Evolutionary conservation across 2,329 filamentous ascomycete genomes (phyloP).

Genomic region (Apiospora pterosperma): DNA sequence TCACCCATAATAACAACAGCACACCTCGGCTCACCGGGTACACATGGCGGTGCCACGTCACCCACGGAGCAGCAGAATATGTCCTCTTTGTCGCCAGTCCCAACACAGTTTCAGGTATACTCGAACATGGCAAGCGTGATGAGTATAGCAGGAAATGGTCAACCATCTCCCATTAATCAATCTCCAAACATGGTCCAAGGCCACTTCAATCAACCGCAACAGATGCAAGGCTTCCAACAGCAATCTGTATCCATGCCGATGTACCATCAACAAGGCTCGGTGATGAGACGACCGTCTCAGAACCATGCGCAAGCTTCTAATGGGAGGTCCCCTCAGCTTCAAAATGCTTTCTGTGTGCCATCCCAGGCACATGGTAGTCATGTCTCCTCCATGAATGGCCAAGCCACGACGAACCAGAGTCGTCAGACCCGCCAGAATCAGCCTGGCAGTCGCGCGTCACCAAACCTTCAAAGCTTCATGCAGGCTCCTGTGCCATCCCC

Average conservation of each 20-base stretch:
- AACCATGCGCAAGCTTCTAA: not conserved
- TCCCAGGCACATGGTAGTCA: not conserved
- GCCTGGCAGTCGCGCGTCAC: not conserved
- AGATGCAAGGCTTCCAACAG: not conserved
- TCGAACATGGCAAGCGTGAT: not conserved
- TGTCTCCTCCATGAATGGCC: not conserved
- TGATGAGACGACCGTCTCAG: conserved; percentile 6
- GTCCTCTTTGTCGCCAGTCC: not conserved
- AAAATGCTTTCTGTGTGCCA: not conserved
- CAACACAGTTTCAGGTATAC: not conserved
- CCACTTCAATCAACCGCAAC: not conserved
- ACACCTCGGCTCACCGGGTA: not conserved
- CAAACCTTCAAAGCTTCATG: not conserved
- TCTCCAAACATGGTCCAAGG: not conserved
- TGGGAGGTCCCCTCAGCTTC: conserved; percentile 5
- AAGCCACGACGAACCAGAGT: not conserved
- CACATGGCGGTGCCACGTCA: not conserved
- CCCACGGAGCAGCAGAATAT: not conserved
- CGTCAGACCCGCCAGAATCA: not conserved
- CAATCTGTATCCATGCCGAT: not conserved
- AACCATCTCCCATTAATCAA: not conserved
- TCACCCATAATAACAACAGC: not conserved
- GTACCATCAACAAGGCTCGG: not conserved
- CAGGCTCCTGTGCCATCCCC: not conserved
- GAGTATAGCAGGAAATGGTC: not conserved